phyloP scores from a whole-genome alignment of 805 yeast genomes.

The Yarrowia keelungensis region DNA sequence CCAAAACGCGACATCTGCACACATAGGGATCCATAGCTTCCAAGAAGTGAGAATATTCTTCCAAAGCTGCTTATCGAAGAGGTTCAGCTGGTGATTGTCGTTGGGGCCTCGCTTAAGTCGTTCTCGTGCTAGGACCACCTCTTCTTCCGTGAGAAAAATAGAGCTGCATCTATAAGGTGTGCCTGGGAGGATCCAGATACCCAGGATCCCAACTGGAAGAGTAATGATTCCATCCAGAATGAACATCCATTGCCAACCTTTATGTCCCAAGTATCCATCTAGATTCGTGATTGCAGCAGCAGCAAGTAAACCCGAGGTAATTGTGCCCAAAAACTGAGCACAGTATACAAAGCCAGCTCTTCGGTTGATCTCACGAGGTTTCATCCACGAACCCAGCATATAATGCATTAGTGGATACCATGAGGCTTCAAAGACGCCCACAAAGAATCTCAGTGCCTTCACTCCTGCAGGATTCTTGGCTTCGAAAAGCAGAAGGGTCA shows the following conservation, averaged over 20 bases:
- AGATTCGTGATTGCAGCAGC: not conserved
- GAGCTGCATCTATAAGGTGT: not conserved
- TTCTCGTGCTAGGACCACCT: not conserved
- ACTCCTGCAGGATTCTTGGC: constrained; percentile 1
- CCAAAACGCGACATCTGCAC: not conserved
- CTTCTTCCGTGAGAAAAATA: not conserved
- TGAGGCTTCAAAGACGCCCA: not conserved
- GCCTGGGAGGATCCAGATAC: constrained; percentile 1
- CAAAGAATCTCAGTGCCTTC: not conserved
- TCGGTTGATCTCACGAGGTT: not conserved
- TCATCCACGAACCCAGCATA: not conserved
- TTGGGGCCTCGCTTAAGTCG: not conserved
- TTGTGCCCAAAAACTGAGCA: not conserved
- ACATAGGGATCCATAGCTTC: not conserved
- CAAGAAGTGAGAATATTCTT: not conserved
- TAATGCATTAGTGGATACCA: not conserved
- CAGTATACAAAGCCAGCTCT: constrained; percentile 4
- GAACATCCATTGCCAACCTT: constrained; percentile 1
- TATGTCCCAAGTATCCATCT: not conserved
- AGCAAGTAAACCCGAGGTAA: not conserved
- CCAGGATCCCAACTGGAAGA: not conserved
- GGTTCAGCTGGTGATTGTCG: not conserved
- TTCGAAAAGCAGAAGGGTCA: not conserved
- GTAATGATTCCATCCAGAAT: not conserved
- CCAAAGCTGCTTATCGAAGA: not conserved